These are phyloP conservation scores for Aspergillus sp. DNA, from an alignment of 2,329 filamentous ascomycete species.

Conservation along the genomic window DNA sequence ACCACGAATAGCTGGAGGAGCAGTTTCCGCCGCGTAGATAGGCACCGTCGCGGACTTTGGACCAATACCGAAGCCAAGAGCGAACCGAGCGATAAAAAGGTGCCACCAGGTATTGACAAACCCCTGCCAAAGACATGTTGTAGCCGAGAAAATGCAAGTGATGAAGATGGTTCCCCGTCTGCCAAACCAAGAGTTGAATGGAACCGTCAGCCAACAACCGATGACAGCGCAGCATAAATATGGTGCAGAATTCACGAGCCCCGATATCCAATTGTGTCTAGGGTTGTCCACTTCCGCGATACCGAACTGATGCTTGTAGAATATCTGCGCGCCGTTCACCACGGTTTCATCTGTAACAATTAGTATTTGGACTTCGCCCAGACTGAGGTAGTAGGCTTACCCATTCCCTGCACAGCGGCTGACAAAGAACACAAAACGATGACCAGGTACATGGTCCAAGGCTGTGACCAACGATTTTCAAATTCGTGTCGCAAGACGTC, in stretches of 20 bases:
- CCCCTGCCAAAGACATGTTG: conserved; percentile 56
- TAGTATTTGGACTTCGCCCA: not conserved
- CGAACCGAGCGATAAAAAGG: conserved; percentile 68
- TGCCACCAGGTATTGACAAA: conserved; percentile 72
- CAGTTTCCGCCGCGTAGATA: conserved; percentile 73
- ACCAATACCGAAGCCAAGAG: conserved; percentile 76
- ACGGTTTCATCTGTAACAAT: conserved; percentile 60
- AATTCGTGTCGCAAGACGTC: conserved; percentile 60
- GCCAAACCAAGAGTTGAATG: conserved; percentile 69
- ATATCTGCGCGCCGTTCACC: conserved; percentile 67
- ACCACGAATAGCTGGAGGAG: conserved; percentile 67
- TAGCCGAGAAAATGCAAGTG: conserved; percentile 68
- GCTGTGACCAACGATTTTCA: conserved; percentile 68
- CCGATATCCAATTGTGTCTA: conserved; percentile 59
- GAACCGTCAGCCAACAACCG: conserved; percentile 72
- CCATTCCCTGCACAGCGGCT: conserved; percentile 70
- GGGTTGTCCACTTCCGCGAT: conserved; percentile 47
- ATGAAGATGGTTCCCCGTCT: conserved; percentile 74
- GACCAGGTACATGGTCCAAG: conserved; percentile 63
- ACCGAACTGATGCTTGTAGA: conserved; percentile 62
- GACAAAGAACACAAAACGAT: conserved; percentile 67
- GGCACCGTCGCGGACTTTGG: conserved; percentile 73
- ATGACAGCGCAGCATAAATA: conserved; percentile 66
- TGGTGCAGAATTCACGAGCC: conserved; percentile 59
- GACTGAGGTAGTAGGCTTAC: conserved; percentile 26